phyloP scores from a whole-genome alignment of 2,329 filamentous ascomycete genomes.

The Phialemonium atrogriseum region DNA sequence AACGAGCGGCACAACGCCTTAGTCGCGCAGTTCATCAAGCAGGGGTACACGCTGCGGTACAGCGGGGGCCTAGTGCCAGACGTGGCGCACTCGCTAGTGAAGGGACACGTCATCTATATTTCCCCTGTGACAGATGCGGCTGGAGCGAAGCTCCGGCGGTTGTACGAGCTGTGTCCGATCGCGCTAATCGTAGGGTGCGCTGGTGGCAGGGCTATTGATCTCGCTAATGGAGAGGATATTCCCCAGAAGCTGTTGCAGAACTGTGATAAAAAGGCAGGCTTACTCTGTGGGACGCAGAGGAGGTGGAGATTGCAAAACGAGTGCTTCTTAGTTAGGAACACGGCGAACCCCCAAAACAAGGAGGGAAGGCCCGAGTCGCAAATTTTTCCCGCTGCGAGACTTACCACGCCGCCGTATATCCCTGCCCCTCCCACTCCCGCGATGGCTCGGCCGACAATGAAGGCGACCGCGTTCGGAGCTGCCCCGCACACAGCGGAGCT shows the following conservation, averaged over 20 bases:
- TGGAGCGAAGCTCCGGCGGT: constrained; percentile 46
- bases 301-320: constrained; percentile 27
- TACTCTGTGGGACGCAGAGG: constrained; percentile 42
- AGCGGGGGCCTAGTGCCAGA: constrained; percentile 54
- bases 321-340: constrained; percentile 9
- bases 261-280: constrained; percentile 39
- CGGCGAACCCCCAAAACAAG: too few species aligned
- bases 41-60: constrained; percentile 51
- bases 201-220: constrained; percentile 46
- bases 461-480: constrained; percentile 15
- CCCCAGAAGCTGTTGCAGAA: constrained; percentile 27
- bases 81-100: constrained; percentile 48
- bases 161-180: constrained; percentile 54
- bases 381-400: too few species aligned
- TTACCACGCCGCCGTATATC: too few species aligned
- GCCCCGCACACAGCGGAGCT: constrained; percentile 16
- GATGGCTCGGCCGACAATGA: constrained; percentile 18
- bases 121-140: constrained; percentile 44
- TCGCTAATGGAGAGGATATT: constrained; percentile 29
- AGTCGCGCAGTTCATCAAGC: constrained; percentile 37
- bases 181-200: constrained; percentile 53
- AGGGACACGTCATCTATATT: constrained; percentile 53
- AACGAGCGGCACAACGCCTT: constrained; percentile 38
- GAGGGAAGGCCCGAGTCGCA: too few species aligned
- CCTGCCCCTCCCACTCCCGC: constrained; percentile 15